These are phyloP conservation scores for Dovyalis caffra DNA, from an alignment of 345 rosid species.

Conservation along the genomic window DNA sequence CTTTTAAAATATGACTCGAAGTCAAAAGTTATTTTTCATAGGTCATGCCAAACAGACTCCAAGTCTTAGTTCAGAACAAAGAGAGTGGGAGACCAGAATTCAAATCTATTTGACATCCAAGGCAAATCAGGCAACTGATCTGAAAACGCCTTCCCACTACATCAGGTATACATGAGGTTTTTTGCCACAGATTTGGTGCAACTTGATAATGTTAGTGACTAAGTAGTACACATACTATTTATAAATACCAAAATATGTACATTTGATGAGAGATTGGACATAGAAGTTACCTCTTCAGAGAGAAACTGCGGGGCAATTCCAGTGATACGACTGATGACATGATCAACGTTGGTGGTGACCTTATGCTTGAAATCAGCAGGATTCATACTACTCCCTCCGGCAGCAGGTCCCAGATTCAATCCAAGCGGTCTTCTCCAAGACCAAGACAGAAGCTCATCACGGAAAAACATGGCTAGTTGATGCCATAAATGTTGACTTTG, in stretches of 20 bases:
- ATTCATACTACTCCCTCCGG: slow-evolving; percentile 66
- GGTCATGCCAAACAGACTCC: too few relatives aligned
- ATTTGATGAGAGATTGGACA: not conserved
- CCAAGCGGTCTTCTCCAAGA: slow-evolving; percentile 94
- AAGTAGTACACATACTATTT: not conserved
- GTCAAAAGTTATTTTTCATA: too few relatives aligned
- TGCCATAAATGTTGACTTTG: slow-evolving; percentile 89
- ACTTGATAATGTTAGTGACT: too few relatives aligned
- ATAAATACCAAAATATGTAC: not conserved
- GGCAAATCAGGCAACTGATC: too few relatives aligned
- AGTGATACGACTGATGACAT: slow-evolving; percentile 64
- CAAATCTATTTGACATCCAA: too few relatives aligned
- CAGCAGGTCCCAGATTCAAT: slow-evolving; percentile 51
- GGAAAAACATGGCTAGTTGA: slow-evolving; percentile 97
- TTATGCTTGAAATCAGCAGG: slow-evolving; percentile 71
- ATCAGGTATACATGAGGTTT: not conserved
- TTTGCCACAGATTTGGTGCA: not conserved
- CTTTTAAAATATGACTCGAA: too few relatives aligned
- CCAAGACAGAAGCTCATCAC: slow-evolving; percentile 91
- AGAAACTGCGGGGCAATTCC: slow-evolving; percentile 76
- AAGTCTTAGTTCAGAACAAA: not conserved
- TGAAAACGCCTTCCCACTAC: too few relatives aligned
- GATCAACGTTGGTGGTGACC: slow-evolving; percentile 74
- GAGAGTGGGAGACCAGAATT: too few relatives aligned
- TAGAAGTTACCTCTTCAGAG: slow-evolving; percentile 80